Evolutionary conservation across 208 protist species (phyloP).

Genomic region (Trypanosoma cruzi): DNA sequence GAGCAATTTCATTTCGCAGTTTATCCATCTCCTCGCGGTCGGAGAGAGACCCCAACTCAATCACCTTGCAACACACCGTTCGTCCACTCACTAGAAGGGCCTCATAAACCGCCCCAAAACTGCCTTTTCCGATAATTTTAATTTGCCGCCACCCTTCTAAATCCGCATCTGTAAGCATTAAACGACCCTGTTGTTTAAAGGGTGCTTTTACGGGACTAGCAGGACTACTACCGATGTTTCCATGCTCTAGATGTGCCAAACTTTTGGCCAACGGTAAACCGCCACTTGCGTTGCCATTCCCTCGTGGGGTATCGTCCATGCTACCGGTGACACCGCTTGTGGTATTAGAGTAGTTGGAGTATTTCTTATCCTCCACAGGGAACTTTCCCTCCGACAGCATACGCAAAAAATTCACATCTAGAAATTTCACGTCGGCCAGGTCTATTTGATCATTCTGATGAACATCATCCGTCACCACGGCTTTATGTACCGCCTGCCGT

Average conservation of each 20-base stretch:
- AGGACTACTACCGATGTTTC: background rate
- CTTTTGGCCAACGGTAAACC: background rate
- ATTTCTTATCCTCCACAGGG: conserved; percentile 26
- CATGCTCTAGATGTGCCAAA: background rate
- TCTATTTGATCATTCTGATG: conserved; percentile 20
- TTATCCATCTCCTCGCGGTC: conserved; percentile 75
- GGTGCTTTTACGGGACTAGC: background rate
- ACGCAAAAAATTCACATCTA: conserved; percentile 52
- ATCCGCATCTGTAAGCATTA: conserved; percentile 58
- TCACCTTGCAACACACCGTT: conserved; percentile 87
- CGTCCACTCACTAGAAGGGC: conserved; percentile 64
- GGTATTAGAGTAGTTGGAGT: conserved; percentile 8
- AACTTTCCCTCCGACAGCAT: conserved; percentile 27
- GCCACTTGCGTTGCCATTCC: background rate
- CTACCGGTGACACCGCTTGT: background rate
- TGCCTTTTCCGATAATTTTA: conserved; percentile 85
- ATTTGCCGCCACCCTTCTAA: conserved; percentile 70
- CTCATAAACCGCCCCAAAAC: conserved; percentile 86
- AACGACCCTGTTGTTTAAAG: conserved; percentile 4
- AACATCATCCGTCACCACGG: conserved; percentile 28
- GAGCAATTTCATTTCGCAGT: conserved; percentile 79
- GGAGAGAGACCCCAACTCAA: conserved; percentile 74
- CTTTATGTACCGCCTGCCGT: conserved; percentile 43
- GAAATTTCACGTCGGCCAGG: conserved; percentile 34
- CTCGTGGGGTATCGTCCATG: no score